phyloP scores from a whole-genome alignment of 192 early-diverging fungal genomes.

The Coemansia sp. region DNA sequence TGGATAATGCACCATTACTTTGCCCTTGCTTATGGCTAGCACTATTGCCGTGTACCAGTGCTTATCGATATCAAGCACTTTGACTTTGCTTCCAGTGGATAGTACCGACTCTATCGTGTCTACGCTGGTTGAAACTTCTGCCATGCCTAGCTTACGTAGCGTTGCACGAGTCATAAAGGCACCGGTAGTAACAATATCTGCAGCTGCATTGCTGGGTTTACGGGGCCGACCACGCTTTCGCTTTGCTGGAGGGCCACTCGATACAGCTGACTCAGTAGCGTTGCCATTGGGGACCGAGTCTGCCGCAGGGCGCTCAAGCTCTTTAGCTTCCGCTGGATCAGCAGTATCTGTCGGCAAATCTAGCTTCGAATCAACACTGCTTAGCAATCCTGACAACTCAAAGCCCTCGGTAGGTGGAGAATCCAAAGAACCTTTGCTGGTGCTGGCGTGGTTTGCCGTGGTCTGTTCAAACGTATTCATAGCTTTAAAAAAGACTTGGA shows the following conservation, averaged over 20 bases:
- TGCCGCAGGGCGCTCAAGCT: too few relatives aligned
- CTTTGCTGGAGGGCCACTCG: slow-evolving; percentile 2
- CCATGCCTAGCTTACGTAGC: slow-evolving; percentile 43
- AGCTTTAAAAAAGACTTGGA: background rate
- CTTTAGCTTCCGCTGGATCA: background rate
- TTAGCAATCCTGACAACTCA: slow-evolving; percentile 26
- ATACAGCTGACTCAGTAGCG: background rate
- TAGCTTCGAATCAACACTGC: slow-evolving; percentile 18
- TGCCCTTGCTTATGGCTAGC: slow-evolving; percentile 19
- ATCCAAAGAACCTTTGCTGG: background rate
- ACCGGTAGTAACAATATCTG: slow-evolving; percentile 46
- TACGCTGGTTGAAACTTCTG: slow-evolving; percentile 5
- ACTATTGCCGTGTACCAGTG: slow-evolving; percentile 39
- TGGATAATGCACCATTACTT: slow-evolving; percentile 41
- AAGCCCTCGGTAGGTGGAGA: slow-evolving; percentile 12
- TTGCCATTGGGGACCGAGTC: background rate
- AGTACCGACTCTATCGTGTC: slow-evolving; percentile 13
- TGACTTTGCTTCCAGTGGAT: slow-evolving; percentile 26
- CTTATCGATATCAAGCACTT: slow-evolving; percentile 31
- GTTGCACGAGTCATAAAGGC: slow-evolving; percentile 54
- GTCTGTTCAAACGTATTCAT: too few relatives aligned
- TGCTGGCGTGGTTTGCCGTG: background rate
- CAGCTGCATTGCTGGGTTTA: background rate
- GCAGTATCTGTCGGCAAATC: slow-evolving; percentile 8
- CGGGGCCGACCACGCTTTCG: slow-evolving; percentile 6